A percentile compares a stretch with the other conserved stretches of the same genome.
phyloP scores from a whole-genome alignment of 805 yeast genomes.

The Lipomyces kockii region DNA sequence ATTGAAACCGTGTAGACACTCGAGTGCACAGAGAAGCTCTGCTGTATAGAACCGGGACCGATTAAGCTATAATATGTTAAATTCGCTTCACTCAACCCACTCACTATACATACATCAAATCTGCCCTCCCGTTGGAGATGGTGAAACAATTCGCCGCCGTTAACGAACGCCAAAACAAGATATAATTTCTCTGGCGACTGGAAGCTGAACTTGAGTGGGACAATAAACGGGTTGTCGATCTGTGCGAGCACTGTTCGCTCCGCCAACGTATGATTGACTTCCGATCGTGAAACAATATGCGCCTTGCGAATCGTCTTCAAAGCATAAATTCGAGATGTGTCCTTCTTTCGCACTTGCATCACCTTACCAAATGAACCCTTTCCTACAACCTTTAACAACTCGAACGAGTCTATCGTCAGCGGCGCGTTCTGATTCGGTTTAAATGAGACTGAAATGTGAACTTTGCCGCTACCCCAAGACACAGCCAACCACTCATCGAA shows the following conservation, averaged over 20 bases:
- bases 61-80: constrained; percentile 52
- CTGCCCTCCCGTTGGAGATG: constrained; percentile 90
- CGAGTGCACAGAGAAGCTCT: constrained; percentile 89
- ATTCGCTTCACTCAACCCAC: background rate
- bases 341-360: constrained; percentile 96
- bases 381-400: constrained; percentile 90
- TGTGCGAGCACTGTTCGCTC: constrained; percentile 94
- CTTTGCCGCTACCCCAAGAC: constrained; percentile 43
- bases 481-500: constrained; percentile 38
- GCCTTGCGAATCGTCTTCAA: constrained; percentile 91
- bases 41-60: constrained; percentile 93
- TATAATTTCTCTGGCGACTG: constrained; percentile 96
- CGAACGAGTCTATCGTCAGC: constrained; percentile 88
- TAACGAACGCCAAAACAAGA: constrained; percentile 86
- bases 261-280: constrained; percentile 94
- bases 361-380: constrained; percentile 99
- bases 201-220: constrained; percentile 92
- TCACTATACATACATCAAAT: constrained; percentile 54
- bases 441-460: constrained; percentile 65
- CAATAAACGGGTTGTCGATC: constrained; percentile 92
- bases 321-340: constrained; percentile 93
- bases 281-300: constrained; percentile 90
- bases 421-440: constrained; percentile 69
- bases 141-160: constrained; percentile 96
- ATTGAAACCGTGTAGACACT: constrained; percentile 85